A percentile compares a stretch with the other conserved stretches of the same genome.
Conservation (phyloP, 176 grass and related monocot genomes). For the Cenchrus purpureus region DNA sequence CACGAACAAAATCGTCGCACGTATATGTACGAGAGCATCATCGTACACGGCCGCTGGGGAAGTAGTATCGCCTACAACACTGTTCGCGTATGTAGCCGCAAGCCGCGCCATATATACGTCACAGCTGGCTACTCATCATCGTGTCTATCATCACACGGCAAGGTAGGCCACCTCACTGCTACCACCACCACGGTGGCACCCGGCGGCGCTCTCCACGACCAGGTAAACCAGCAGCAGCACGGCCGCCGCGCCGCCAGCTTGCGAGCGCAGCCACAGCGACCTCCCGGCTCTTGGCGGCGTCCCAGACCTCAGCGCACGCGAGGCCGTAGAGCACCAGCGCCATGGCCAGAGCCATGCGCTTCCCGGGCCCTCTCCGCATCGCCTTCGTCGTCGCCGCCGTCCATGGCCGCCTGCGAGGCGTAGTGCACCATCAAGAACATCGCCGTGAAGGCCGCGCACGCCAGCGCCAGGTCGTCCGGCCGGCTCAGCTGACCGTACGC, state of each 20-base stretch:
- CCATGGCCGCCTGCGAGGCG: not conserved
- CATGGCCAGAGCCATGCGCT: conserved; percentile 15
- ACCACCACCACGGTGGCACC: not conserved
- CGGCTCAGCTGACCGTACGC: conserved; percentile 25
- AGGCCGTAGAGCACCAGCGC: conserved; percentile 34
- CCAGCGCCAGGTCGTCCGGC: conserved; percentile 32
- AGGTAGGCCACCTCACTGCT: not conserved
- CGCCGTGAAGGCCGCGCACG: conserved; percentile 11
- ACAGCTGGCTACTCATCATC: not conserved
- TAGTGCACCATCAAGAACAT: conserved; percentile 35
- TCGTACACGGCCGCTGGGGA: too few relatives aligned
- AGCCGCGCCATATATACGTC: not conserved
- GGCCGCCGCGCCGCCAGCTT: conserved; percentile 29
- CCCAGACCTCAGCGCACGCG: conserved; percentile 20
- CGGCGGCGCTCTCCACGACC: not conserved
- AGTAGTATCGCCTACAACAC: too few relatives aligned
- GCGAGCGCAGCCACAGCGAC: conserved; percentile 33
- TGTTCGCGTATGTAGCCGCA: too few relatives aligned
- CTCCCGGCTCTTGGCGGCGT: not conserved
- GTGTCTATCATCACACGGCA: not conserved
- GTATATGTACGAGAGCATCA: too few relatives aligned
- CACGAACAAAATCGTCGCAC: too few relatives aligned
- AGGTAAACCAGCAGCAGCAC: conserved; percentile 12
- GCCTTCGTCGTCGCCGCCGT: not conserved
- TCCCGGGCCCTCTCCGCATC: not conserved